Base-by-base conservation (phyloP, 2,329 filamentous ascomycete genomes). In the Diaporthe sp. region DNA sequence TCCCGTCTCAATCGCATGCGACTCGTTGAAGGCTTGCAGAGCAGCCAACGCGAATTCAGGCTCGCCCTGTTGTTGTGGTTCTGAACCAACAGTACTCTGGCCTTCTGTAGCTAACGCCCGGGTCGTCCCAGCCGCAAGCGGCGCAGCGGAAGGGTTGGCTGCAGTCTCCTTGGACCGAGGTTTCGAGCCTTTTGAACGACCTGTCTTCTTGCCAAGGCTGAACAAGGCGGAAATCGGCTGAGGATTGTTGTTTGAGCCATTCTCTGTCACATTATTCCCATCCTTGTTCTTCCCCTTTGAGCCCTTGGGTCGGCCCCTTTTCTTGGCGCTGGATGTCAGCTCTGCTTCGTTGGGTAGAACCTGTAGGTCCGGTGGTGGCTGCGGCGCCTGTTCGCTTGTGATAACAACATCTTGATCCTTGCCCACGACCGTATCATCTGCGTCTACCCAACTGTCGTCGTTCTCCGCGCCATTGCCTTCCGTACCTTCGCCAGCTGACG, bases 251-350 rank as follows among this genome's bases (percentile, higher is more conserved):
- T 22, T 73, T 25, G 61, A 44, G 60, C 51, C 46, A 44, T 51
- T 65, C 58, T 73, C 71, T 8, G 74, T 68, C 51, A 51, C 57
- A 31, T 65, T 34, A 67, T 49, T 55, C 2, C 58, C 31, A 39
- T 85, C 83, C 76, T 86, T 88, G 3, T 85, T 83, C 4, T 86
- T 84, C 76, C 89, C 90, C 75, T 87, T 88, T 1, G 88, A 90
- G 0, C 88, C 88, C 75, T 89, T 89, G 0, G 88, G 88, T 44
- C 88, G 84, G 8, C 88, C 87, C 73, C 86, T 83, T 67, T 83
- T 86, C 79, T 84, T 87, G 1, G 79, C 76, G 57, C 77, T 81
- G 3, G 83, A 74, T 12, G 75, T 78, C 12, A 75, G 78, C 28
- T 78, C 79, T 25, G 65, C 25, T 1, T 73, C 77, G 17, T 51